Percentiles rank a stretch among this genome's conserved stretches.
phyloP scores from a whole-genome alignment of 306 rosid genomes.

The Styphnolobium japonicum region DNA sequence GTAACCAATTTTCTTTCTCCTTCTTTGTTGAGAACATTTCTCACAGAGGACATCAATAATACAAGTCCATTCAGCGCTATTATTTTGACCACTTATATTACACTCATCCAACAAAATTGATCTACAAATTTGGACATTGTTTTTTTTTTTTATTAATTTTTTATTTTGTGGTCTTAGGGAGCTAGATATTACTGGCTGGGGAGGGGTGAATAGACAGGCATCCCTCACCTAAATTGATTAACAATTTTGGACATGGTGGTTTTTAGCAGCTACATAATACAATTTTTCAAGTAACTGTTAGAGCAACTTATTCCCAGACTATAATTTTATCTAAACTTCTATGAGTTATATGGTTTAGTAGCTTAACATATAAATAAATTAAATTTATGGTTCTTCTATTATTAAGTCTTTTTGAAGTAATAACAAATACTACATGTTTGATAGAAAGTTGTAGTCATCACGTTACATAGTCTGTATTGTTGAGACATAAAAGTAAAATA shows the following conservation, averaged over 20 bases:
- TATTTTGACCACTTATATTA: no score
- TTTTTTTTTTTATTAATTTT: background rate
- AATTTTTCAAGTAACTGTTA: background rate
- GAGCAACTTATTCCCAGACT: background rate
- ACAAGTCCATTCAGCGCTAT: no score
- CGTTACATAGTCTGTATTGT: background rate
- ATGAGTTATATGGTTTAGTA: no score
- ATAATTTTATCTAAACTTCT: background rate
- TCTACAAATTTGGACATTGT: background rate
- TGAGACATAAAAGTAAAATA: background rate
- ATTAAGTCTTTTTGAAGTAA: background rate
- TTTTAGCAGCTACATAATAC: background rate
- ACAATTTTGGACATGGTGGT: background rate
- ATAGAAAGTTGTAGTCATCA: background rate
- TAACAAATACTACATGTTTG: background rate
- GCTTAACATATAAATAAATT: background rate
- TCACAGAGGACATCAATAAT: no score
- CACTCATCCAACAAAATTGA: background rate
- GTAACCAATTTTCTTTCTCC: no score
- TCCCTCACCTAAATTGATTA: background rate
- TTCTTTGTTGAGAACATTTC: no score
- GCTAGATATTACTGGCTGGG: no score
- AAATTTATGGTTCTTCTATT: background rate
- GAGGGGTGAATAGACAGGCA: no score
- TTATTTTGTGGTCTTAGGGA: no score